A percentile compares a stretch with the other conserved stretches of the same genome.
Conservation (phyloP, 345 rosid genomes). For the Brassica incana region DNA sequence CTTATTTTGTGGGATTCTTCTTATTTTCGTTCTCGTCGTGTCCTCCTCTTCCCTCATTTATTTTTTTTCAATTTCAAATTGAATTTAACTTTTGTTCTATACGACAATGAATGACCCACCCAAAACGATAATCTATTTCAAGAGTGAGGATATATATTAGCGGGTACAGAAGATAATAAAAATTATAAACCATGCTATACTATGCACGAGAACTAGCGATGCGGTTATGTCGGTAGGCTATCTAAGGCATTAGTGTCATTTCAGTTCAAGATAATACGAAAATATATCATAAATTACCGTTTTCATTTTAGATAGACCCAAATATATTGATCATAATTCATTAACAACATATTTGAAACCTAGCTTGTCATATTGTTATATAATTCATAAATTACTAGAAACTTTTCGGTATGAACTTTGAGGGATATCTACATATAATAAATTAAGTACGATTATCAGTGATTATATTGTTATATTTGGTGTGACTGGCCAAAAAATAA, state of each 20-base stretch:
- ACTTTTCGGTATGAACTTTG: background rate
- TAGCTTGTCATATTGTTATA: background rate
- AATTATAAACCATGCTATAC: too few relatives aligned
- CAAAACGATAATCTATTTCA: background rate
- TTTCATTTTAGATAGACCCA: background rate
- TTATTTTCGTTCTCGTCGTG: conserved; percentile 10
- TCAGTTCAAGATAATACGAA: background rate
- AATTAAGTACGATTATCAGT: background rate
- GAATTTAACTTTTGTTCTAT: background rate
- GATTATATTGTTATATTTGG: background rate
- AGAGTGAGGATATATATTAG: background rate
- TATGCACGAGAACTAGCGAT: background rate
- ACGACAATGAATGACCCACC: conserved; percentile 14
- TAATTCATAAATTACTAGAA: background rate
- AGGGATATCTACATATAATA: background rate
- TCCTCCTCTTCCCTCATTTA: conserved; percentile 20
- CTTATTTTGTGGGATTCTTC: conserved; percentile 10
- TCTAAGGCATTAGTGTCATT: background rate
- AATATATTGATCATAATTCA: background rate
- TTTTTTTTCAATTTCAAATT: background rate
- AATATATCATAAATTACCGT: background rate
- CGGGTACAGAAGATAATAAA: too few relatives aligned
- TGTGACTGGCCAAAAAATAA: background rate
- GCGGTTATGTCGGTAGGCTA: conserved; percentile 27
- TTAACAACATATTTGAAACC: background rate